Evolutionary conservation across 331 rosid species (phyloP), one percentile per base, ranked within the genome.

Genomic region (Stylosanthes scabra): DNA sequence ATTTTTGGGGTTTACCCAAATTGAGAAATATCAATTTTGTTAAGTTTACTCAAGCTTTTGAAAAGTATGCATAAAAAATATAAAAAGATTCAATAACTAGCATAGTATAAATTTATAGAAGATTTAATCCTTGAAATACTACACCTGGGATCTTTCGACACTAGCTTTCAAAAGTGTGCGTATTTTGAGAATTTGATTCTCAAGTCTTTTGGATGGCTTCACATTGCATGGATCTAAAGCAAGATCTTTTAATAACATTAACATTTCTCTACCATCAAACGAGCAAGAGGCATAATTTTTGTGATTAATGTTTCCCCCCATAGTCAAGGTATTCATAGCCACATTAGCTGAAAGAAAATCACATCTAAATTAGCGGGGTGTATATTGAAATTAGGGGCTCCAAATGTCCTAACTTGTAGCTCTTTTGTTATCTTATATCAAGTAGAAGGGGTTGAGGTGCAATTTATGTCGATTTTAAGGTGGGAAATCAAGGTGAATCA

Each of bases 121-220:
- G 14, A 67, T 4, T 28, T 29, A 13, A 11, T 15, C 0, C 9
- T 31, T 46, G 13, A 11, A 6, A 54, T 1, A 47, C 7, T 70
- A 27, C 81, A 81, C 88, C 86, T 8, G 57, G 15, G 68, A n/a
- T 74, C 13, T 66, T 16, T 45, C 42, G 20, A 2, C 51, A 47
- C 34, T 7, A 11, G 11, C 20, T 51, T 60, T 39, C 47, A 68
- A 3, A 49, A 15, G 9, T 40, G 20, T 58, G 49, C 63, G 37
- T 2, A 61, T 31, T 16, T 70, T 54, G 45, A 70, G 82, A 56
- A 10, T 52, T 66, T 63, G 74, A 70, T 46, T 75, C 6, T 7
- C 13, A 63, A 59, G 44, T 46, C 11, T 63, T 58, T 39, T 47
- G 10, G 81, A 45, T 27, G 66, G 42, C 37, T 66, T 46, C 41